Conservation (phyloP, 805 yeast genomes). For the Tetrapisispora taiwanensis region DNA sequence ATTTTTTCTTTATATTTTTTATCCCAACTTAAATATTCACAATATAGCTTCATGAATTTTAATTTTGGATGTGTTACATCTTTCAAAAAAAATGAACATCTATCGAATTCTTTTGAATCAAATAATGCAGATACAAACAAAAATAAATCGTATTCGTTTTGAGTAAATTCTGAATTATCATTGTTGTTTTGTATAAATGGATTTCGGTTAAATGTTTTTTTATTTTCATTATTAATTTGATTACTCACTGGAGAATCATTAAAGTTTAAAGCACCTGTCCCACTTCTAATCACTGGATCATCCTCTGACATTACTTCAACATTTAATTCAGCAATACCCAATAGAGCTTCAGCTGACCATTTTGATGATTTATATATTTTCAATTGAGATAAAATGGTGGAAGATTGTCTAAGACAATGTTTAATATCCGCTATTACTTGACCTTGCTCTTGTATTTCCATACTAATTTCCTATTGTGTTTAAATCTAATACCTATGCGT, state of each 20-base stretch:
- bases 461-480: no score
- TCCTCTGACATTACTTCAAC: background rate
- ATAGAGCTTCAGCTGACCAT: conserved; percentile 77
- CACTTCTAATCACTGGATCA: conserved; percentile 1
- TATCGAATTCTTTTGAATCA: conserved; percentile 73
- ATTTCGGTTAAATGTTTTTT: background rate
- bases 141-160: conserved; percentile 37
- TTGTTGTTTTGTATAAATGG: background rate
- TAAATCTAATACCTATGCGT: no score
- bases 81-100: conserved; percentile 54
- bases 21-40: conserved; percentile 69
- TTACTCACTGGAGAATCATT: conserved; percentile 16
- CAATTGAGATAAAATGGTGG: conserved; percentile 39
- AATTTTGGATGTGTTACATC: conserved; percentile 39
- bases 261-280: conserved; percentile 1
- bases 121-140: conserved; percentile 63
- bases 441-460: background rate
- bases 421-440: conserved; percentile 11
- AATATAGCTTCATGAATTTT: conserved; percentile 56
- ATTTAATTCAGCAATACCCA: conserved; percentile 36
- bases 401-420: conserved; percentile 32
- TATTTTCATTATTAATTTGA: conserved; percentile 5
- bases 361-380: conserved; percentile 63
- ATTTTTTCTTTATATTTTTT: conserved; percentile 59
- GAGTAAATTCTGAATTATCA: conserved; percentile 10